Conservation (phyloP, 805 yeast species). For the Wickerhamiella musiphila region DNA sequence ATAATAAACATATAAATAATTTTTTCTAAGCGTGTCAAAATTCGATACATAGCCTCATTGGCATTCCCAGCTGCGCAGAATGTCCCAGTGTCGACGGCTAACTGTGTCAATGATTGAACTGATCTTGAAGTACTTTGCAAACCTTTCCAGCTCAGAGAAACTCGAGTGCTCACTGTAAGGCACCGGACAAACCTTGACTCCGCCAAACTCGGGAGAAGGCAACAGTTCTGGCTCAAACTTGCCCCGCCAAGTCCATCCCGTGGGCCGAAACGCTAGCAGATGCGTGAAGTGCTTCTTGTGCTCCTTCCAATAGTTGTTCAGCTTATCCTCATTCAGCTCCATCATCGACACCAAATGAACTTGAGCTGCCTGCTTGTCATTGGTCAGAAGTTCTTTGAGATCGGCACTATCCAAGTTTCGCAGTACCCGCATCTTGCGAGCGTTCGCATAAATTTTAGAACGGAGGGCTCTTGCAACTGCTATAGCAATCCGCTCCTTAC, state of each 20-base stretch:
- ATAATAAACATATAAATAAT: not conserved
- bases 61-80: constrained; percentile 10
- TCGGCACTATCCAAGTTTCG: constrained; percentile 28
- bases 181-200: constrained; percentile 35
- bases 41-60: not conserved
- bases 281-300: constrained; percentile 34
- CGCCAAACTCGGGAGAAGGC: constrained; percentile 16
- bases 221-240: not conserved
- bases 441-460: constrained; percentile 27
- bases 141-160: constrained; percentile 56
- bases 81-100: constrained; percentile 12
- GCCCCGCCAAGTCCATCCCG: constrained; percentile 61
- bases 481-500: constrained; percentile 75
- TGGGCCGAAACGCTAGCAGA: constrained; percentile 63
- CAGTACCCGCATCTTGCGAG: constrained; percentile 31
- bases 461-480: constrained; percentile 21
- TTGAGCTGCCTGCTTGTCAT: constrained; percentile 30
- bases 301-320: constrained; percentile 33
- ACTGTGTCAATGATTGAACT: constrained; percentile 66
- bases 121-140: constrained; percentile 37
- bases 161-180: constrained; percentile 96
- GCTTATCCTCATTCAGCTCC: constrained; percentile 25
- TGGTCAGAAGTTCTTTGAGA: constrained; percentile 25
- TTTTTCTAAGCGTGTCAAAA: too few relatives aligned
- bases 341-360: constrained; percentile 65